Percentiles rank a stretch among this genome's conserved stretches.
phyloP scores from a whole-genome alignment of 2,329 filamentous ascomycete genomes.

The Clonostachys byssicola region DNA sequence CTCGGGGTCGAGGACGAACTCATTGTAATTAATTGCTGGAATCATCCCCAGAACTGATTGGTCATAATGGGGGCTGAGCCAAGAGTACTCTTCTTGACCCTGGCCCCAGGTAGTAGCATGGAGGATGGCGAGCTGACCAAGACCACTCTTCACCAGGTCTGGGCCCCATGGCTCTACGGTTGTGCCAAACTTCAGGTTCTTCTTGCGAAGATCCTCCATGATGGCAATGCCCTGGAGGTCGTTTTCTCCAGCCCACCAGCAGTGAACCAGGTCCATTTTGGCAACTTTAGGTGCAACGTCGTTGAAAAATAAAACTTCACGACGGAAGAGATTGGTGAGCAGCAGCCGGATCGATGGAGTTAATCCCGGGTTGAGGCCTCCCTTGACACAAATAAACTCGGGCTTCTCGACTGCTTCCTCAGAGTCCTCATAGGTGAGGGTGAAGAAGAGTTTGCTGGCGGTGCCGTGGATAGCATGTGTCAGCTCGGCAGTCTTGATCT shows the following conservation, averaged over 20 bases:
- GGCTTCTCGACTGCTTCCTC: neutral
- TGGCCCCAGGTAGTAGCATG: slow-evolving; percentile 31
- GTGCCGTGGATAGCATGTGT: slow-evolving; percentile 10
- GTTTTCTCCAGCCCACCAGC: slow-evolving; percentile 1
- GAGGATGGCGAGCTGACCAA: slow-evolving; percentile 31
- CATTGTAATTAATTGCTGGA: too few species aligned
- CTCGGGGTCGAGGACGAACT: slow-evolving; percentile 5
- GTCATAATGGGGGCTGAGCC: slow-evolving; percentile 26
- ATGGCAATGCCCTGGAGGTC: slow-evolving; percentile 29
- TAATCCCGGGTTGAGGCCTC: slow-evolving; percentile 27
- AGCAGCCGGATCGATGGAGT: slow-evolving; percentile 12
- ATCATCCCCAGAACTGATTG: slow-evolving; percentile 14
- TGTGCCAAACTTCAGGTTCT: slow-evolving; percentile 22
- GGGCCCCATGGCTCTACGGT: slow-evolving; percentile 23
- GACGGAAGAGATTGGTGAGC: slow-evolving; percentile 18
- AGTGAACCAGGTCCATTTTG: slow-evolving; percentile 22
- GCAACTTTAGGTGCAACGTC: slow-evolving; percentile 26
- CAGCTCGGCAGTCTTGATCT: neutral
- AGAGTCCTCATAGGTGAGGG: slow-evolving; percentile 17
- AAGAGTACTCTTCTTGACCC: slow-evolving; percentile 1
- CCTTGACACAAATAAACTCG: slow-evolving; percentile 26
- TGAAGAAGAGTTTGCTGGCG: slow-evolving; percentile 19
- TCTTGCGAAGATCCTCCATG: slow-evolving; percentile 23
- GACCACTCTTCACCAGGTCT: slow-evolving; percentile 23
- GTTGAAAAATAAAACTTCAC: slow-evolving; percentile 29